phyloP scores from a whole-genome alignment of 805 yeast species.

The Hanseniaspora meyeri region DNA sequence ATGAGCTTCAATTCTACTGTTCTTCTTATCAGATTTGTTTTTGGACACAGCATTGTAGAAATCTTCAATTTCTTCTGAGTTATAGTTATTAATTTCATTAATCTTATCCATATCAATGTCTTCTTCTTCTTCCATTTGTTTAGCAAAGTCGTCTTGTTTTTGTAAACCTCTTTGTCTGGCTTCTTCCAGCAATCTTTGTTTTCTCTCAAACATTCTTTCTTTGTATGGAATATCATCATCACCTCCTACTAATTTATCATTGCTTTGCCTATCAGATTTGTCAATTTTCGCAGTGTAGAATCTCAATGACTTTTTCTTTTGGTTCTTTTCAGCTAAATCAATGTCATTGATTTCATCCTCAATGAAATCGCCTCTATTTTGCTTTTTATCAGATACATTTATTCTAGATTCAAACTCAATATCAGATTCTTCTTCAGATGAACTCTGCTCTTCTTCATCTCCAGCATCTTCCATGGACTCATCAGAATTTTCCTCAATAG shows the following conservation, averaged over 20 bases:
- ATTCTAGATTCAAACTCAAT: conserved; percentile 23
- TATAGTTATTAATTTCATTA: conserved; percentile 27
- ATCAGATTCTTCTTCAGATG: conserved; percentile 18
- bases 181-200: conserved; percentile 73
- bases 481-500: conserved; percentile 23
- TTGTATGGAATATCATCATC: conserved; percentile 85
- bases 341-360: conserved; percentile 67
- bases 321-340: conserved; percentile 74
- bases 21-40: conserved; percentile 37
- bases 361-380: conserved; percentile 41
- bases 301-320: conserved; percentile 68
- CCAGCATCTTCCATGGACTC: conserved; percentile 17
- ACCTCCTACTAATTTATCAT: conserved; percentile 48
- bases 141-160: conserved; percentile 35
- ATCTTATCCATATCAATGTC: neutral
- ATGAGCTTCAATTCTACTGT: conserved; percentile 51
- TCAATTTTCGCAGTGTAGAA: conserved; percentile 96
- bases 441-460: conserved; percentile 7
- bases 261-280: conserved; percentile 56
- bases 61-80: conserved; percentile 40
- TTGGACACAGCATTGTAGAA: conserved; percentile 48
- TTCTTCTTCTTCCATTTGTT: conserved; percentile 32
- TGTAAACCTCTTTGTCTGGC: conserved; percentile 74
- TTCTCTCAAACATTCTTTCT: conserved; percentile 82
- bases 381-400: conserved; percentile 17